Evolutionary conservation across 768 basidiomycete species (phyloP).

Genomic region (Clitopilus hobsonii): DNA sequence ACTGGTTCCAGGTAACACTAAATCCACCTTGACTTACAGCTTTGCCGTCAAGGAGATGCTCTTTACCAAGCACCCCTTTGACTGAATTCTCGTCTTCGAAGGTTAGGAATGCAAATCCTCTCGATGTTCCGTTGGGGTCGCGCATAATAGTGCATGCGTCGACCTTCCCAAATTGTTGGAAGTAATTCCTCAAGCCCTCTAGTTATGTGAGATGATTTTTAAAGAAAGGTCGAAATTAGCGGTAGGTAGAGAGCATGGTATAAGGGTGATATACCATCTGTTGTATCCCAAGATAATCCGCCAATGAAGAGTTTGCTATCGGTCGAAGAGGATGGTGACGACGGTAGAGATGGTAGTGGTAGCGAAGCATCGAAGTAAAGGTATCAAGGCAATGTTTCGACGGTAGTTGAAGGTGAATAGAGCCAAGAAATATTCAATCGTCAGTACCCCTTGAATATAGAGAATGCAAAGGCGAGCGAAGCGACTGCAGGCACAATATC

Average conservation of each 20-base stretch:
- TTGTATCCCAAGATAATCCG: conserved; percentile 88
- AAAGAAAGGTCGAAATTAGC: conserved; percentile 28
- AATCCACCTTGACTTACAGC: conserved; percentile 48
- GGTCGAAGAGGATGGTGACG: conserved; percentile 7
- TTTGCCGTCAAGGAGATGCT: conserved; percentile 77
- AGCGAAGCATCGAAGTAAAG: conserved; percentile 10
- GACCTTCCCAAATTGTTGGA: conserved; percentile 78
- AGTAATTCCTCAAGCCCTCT: conserved; percentile 67
- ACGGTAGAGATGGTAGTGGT: conserved; percentile 11
- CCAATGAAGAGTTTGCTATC: conserved; percentile 89
- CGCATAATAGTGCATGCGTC: conserved; percentile 86
- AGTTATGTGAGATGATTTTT: conserved; percentile 21
- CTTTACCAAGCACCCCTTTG: conserved; percentile 56
- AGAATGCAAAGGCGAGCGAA: conserved; percentile 12
- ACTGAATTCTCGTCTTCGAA: conserved; percentile 67
- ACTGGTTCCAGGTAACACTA: no score
- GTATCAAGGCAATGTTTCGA: conserved; percentile 23
- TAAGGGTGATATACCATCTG: conserved; percentile 64
- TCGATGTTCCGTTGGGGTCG: conserved; percentile 66
- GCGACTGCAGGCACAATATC: conserved; percentile 23
- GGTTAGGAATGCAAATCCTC: conserved; percentile 84
- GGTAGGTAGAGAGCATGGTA: conserved; percentile 24
- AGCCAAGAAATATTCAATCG: conserved; percentile 5
- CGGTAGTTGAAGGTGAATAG: conserved; percentile 12
- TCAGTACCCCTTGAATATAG: neutral